Evolutionary conservation across 2,329 filamentous ascomycete genomes (phyloP).

Genomic region (Samsoniella hepiali): DNA sequence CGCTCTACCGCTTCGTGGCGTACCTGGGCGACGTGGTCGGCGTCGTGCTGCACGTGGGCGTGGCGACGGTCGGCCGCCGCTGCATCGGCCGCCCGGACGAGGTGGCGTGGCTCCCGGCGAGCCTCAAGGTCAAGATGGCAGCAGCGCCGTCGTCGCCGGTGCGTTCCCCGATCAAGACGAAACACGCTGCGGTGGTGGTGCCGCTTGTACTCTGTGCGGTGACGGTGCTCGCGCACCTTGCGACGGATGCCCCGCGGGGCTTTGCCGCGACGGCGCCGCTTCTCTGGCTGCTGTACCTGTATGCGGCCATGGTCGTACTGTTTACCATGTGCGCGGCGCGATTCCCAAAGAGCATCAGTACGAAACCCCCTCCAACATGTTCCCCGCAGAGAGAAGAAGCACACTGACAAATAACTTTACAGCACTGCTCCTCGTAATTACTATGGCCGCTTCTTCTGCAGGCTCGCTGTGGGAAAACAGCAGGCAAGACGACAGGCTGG

Average conservation of each 20-base stretch:
- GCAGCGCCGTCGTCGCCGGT: too few relatives aligned
- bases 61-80: not conserved
- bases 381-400: not conserved
- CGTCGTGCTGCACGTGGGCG: not conserved
- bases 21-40: not conserved
- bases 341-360: not conserved
- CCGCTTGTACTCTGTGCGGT: not conserved
- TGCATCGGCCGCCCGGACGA: conserved; percentile 8
- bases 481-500: too few relatives aligned
- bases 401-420: not conserved
- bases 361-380: not conserved
- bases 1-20: not conserved
- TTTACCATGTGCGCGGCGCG: not conserved
- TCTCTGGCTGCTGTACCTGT: not conserved
- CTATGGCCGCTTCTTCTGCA: too few relatives aligned
- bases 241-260: not conserved
- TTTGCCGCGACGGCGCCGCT: not conserved
- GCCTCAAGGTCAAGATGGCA: not conserved
- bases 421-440: not conserved
- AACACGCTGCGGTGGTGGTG: not conserved
- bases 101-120: not conserved
- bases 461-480: too few relatives aligned
- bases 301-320: not conserved
- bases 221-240: not conserved
- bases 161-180: too few relatives aligned